These are phyloP conservation scores for Metarhizium anisopliae DNA, from an alignment of 2,329 filamentous ascomycete species.

Conservation along the genomic window DNA sequence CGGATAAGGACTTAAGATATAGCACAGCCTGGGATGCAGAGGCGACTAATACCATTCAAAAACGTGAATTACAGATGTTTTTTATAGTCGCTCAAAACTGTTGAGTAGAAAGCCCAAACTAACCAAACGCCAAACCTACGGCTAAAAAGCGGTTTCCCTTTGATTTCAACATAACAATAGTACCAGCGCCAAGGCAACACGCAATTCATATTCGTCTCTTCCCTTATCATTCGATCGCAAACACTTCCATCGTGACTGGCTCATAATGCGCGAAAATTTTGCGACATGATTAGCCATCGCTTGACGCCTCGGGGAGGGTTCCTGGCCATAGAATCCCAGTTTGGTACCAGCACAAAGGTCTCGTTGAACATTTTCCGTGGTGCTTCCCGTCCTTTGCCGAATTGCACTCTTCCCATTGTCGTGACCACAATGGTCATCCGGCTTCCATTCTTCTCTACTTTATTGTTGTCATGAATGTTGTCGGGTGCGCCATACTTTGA, in stretches of 20 bases:
- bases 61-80: no score
- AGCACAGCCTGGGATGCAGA: no score
- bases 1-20: no score
- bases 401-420: slow-evolving; percentile 63
- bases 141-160: no score
- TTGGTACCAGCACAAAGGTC: slow-evolving; percentile 71
- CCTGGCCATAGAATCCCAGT: slow-evolving; percentile 49
- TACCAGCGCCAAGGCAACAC: no score
- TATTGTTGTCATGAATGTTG: slow-evolving; percentile 28
- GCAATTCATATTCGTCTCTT: no score
- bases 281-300: slow-evolving; percentile 60
- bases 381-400: slow-evolving; percentile 53
- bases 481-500: slow-evolving; percentile 50
- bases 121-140: no score
- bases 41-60: no score
- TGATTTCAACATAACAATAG: no score
- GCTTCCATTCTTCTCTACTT: slow-evolving; percentile 40
- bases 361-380: slow-evolving; percentile 68
- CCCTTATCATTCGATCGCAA: slow-evolving; percentile 3
- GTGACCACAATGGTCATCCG: slow-evolving; percentile 64
- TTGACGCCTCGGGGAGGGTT: slow-evolving; percentile 45
- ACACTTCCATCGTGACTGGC: neutral
- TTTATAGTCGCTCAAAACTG: no score
- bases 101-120: no score
- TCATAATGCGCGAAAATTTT: slow-evolving; percentile 57